These are phyloP conservation scores for Aspergillus pseudotamarii DNA, from an alignment of 2,329 filamentous ascomycete genomes.

Conservation along the genomic window DNA sequence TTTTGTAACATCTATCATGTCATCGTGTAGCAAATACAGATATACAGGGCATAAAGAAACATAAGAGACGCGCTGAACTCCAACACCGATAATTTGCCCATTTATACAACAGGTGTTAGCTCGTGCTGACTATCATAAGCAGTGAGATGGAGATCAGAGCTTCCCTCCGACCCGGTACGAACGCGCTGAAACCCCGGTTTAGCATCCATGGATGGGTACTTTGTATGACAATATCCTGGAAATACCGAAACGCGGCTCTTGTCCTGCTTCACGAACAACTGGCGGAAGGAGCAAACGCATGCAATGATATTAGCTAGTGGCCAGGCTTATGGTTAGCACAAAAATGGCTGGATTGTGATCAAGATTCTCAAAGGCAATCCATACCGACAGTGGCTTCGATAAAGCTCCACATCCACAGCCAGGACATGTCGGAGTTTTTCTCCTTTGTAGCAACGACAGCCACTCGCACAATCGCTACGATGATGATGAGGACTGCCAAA, in stretches of 20 bases:
- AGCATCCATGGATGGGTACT: not conserved
- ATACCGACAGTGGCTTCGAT: not conserved
- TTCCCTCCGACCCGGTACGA: not conserved
- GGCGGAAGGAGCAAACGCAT: not conserved
- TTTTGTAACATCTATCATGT: not conserved
- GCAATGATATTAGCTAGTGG: not conserved
- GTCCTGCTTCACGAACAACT: not conserved
- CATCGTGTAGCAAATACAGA: not conserved
- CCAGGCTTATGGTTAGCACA: not conserved
- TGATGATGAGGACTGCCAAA: not conserved
- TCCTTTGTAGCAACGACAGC: not conserved
- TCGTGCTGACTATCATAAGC: not conserved
- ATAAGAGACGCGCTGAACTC: not conserved
- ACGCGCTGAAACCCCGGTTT: not conserved
- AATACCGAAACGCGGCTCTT: not conserved
- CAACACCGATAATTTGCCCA: not conserved
- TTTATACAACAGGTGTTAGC: not conserved
- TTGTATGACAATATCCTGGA: not conserved
- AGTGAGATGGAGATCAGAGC: not conserved
- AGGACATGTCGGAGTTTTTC: not conserved
- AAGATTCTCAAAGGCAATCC: not conserved
- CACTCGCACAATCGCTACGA: not conserved
- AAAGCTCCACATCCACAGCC: not conserved
- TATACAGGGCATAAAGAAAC: not conserved
- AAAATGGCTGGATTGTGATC: accelerated